phyloP scores from a whole-genome alignment of 192 early-diverging fungal species.

The Entophlyctis luteolus region DNA sequence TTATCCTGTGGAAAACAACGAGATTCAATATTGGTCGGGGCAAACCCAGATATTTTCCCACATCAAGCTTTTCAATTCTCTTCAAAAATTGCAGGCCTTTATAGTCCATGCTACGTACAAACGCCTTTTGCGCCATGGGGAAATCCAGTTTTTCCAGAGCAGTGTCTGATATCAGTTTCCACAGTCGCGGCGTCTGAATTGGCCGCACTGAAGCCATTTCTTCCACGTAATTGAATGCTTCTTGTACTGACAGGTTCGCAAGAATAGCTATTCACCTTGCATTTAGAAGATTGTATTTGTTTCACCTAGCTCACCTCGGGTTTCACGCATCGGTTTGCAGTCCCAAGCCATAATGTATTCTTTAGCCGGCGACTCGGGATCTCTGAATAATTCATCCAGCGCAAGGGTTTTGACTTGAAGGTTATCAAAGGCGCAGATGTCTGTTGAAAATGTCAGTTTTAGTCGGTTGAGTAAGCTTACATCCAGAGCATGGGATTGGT shows the following conservation, averaged over 20 bases:
- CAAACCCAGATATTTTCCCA: too few relatives aligned
- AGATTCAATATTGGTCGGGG: too few relatives aligned
- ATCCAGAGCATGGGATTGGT: slow-evolving; percentile 52
- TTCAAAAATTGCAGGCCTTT: slow-evolving; percentile 54
- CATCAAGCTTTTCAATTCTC: slow-evolving; percentile 45
- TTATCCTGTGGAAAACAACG: slow-evolving; percentile 42
- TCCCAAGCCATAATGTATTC: slow-evolving; percentile 39
- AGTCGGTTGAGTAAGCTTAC: slow-evolving; percentile 15
- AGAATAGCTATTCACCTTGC: slow-evolving; percentile 35
- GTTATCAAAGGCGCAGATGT: slow-evolving; percentile 51
- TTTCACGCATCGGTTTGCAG: slow-evolving; percentile 48
- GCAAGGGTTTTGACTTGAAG: slow-evolving; percentile 50
- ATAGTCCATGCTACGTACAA: slow-evolving; percentile 47
- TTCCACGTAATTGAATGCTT: slow-evolving; percentile 53
- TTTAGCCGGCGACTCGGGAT: slow-evolving; percentile 39
- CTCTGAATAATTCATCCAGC: slow-evolving; percentile 50
- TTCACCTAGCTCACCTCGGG: slow-evolving; percentile 30
- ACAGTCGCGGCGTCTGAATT: slow-evolving; percentile 47
- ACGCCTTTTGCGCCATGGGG: slow-evolving; percentile 42
- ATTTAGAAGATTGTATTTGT: neutral
- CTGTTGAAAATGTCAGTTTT: slow-evolving; percentile 15
- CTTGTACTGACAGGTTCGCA: slow-evolving; percentile 37
- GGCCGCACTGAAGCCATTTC: too few relatives aligned
- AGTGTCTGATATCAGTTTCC: slow-evolving; percentile 51
- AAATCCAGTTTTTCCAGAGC: slow-evolving; percentile 51